Evolutionary conservation across 73 alveolate species (phyloP).

Genomic region (Paramecium caudatum): DNA sequence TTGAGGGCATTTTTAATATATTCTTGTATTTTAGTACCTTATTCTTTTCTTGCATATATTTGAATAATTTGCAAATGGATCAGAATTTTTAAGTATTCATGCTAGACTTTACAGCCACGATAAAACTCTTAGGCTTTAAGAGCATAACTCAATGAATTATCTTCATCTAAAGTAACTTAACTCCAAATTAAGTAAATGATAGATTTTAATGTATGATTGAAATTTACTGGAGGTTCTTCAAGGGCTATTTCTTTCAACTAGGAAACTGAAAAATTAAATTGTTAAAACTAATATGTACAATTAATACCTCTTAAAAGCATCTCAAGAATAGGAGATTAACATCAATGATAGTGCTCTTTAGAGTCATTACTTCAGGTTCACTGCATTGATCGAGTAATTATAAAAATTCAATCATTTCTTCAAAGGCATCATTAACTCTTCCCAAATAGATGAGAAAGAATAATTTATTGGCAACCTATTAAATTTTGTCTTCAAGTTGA

Average conservation of each 20-base stretch:
- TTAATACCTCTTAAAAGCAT: background rate
- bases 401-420: background rate
- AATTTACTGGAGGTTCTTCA: background rate
- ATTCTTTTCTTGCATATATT: background rate
- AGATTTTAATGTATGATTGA: background rate
- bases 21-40: background rate
- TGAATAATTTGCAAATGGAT: background rate
- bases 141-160: background rate
- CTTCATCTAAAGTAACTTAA: background rate
- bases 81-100: background rate
- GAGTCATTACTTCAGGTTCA: background rate
- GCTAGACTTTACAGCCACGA: background rate
- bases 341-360: background rate
- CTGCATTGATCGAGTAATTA: background rate
- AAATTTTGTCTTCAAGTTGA: background rate
- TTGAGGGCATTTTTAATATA: background rate
- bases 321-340: background rate
- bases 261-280: background rate
- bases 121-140: background rate
- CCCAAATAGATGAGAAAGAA: background rate
- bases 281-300: background rate
- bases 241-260: background rate
- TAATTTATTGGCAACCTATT: background rate
- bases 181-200: background rate
- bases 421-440: constrained; percentile 10